These are phyloP conservation scores for Trypanosoma melophagium DNA, from an alignment of 208 protist species.

Conservation along the genomic window DNA sequence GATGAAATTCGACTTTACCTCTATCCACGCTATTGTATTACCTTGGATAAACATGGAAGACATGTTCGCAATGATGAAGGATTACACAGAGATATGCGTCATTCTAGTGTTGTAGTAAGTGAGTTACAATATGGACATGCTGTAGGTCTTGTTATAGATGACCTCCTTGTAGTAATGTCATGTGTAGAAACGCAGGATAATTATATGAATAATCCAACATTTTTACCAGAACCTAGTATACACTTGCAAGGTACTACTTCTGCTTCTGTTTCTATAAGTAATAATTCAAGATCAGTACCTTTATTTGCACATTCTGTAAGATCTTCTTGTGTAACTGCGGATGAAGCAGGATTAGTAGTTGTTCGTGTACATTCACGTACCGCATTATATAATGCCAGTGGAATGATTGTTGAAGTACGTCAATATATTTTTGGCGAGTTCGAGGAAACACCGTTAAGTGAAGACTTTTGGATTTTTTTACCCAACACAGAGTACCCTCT, in stretches of 20 bases:
- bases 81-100: conserved; percentile 19
- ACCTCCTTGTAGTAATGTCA: conserved; percentile 37
- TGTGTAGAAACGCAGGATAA: conserved; percentile 29
- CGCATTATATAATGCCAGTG: conserved; percentile 49
- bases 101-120: conserved; percentile 29
- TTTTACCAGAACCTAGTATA: neutral
- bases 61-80: conserved; percentile 33
- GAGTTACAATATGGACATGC: conserved; percentile 60
- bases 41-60: conserved; percentile 13
- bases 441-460: conserved; percentile 13
- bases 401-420: conserved; percentile 40
- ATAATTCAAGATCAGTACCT: neutral
- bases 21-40: conserved; percentile 36
- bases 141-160: conserved; percentile 29
- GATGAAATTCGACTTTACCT: conserved; percentile 33
- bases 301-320: conserved; percentile 14
- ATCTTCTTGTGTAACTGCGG: conserved; percentile 17
- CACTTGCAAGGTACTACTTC: neutral
- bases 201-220: neutral
- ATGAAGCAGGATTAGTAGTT: conserved; percentile 34
- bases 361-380: conserved; percentile 55
- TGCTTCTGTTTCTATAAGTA: neutral
- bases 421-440: conserved; percentile 26
- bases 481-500: conserved; percentile 31
- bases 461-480: conserved; percentile 17